phyloP scores from a whole-genome alignment of 495 filamentous ascomycete genomes.

The Trichoderma asperelloides region DNA sequence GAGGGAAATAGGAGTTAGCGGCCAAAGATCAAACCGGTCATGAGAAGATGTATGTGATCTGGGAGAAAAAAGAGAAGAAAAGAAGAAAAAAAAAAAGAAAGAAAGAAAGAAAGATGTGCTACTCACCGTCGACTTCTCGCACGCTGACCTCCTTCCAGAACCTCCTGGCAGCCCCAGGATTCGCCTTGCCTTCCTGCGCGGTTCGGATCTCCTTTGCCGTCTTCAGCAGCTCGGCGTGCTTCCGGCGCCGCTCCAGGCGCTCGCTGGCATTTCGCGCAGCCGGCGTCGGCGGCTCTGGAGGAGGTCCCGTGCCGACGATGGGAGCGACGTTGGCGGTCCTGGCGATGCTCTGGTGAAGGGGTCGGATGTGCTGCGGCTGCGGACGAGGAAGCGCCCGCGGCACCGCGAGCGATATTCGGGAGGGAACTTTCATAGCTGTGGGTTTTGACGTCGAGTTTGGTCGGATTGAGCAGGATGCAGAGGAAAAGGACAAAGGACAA shows the following conservation, averaged over 20 bases:
- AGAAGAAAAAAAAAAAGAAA: not conserved
- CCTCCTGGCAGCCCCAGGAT: slow-evolving; percentile 38
- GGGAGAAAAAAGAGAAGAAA: not conserved
- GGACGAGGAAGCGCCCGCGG: slow-evolving; percentile 9
- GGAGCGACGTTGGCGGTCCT: slow-evolving; percentile 45
- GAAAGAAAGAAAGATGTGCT: not conserved
- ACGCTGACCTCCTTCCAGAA: slow-evolving; percentile 82
- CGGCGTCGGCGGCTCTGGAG: slow-evolving; percentile 61
- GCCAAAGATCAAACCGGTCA: not conserved
- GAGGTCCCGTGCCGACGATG: slow-evolving; percentile 73
- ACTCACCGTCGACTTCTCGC: slow-evolving; percentile 41
- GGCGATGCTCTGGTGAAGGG: slow-evolving; percentile 32
- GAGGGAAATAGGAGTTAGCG: slow-evolving; percentile 2
- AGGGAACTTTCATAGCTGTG: not conserved
- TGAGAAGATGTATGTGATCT: too few relatives aligned
- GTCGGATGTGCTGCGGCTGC: slow-evolving; percentile 12
- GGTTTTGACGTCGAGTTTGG: not conserved
- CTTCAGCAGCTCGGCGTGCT: slow-evolving; percentile 45
- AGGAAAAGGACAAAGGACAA: not conserved
- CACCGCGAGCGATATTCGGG: slow-evolving; percentile 4
- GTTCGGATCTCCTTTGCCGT: slow-evolving; percentile 35
- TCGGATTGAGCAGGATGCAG: not conserved
- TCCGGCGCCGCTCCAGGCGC: slow-evolving; percentile 43
- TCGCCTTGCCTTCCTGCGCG: slow-evolving; percentile 8
- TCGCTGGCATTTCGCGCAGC: slow-evolving; percentile 18